phyloP scores from a whole-genome alignment of 2,329 filamentous ascomycete genomes.

The Fusarium sp. region DNA sequence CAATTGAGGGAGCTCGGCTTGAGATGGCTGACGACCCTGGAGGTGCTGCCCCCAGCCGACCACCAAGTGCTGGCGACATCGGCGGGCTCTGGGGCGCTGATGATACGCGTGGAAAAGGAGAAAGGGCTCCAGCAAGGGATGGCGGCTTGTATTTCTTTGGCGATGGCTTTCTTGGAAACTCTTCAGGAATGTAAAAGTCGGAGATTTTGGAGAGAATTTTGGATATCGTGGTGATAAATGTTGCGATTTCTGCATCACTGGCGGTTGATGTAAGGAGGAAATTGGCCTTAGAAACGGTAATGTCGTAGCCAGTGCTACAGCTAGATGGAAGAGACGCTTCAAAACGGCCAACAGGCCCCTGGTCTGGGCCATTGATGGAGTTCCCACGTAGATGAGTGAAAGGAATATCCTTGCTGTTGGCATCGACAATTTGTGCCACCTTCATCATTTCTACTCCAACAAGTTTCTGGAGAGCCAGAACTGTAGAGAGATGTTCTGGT shows the following conservation, averaged over 20 bases:
- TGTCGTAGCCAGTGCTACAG: slow-evolving; percentile 43
- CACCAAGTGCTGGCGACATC: slow-evolving; percentile 30
- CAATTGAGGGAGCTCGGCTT: slow-evolving; percentile 46
- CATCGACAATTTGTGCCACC: slow-evolving; percentile 64
- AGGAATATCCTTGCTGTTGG: slow-evolving; percentile 51
- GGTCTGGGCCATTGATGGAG: slow-evolving; percentile 42
- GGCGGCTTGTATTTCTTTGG: slow-evolving; percentile 41
- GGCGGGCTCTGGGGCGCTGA: slow-evolving; percentile 35
- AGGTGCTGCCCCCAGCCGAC: slow-evolving; percentile 17
- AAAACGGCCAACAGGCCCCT: slow-evolving; percentile 34
- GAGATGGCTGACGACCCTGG: slow-evolving; percentile 27
- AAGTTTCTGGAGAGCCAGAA: slow-evolving; percentile 66
- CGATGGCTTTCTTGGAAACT: slow-evolving; percentile 31
- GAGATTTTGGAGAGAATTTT: slow-evolving; percentile 50
- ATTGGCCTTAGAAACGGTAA: slow-evolving; percentile 61
- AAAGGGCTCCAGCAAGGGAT: slow-evolving; percentile 45
- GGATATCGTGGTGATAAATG: slow-evolving; percentile 63
- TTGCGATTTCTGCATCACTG: slow-evolving; percentile 61
- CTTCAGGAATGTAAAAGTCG: slow-evolving; percentile 57
- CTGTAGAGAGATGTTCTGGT: slow-evolving; percentile 62
- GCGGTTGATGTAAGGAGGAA: slow-evolving; percentile 66
- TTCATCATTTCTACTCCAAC: slow-evolving; percentile 66
- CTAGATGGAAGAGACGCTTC: slow-evolving; percentile 35
- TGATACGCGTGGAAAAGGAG: slow-evolving; percentile 45
- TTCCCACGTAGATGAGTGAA: slow-evolving; percentile 54